Evolutionary conservation across 495 filamentous ascomycete genomes (phyloP).

Genomic region (Penicillium dipodomyicola): DNA sequence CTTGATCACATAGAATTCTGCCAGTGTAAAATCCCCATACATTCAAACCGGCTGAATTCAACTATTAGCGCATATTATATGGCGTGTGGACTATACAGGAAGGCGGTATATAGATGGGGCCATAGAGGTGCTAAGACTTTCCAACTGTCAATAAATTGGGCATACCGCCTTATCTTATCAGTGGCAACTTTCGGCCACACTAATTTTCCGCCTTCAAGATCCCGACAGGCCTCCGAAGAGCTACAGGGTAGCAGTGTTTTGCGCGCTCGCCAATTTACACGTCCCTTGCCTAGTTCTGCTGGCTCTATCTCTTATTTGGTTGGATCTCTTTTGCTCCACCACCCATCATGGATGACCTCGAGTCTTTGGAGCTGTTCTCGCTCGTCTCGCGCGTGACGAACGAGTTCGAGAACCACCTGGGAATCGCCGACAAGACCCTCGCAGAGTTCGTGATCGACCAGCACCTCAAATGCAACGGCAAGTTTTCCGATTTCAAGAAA

Average conservation of each 20-base stretch:
- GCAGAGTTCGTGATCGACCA: conserved; percentile 94
- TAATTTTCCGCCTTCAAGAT: conserved; percentile 44
- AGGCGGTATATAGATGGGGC: no score
- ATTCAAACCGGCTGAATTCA: no score
- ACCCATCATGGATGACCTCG: conserved; percentile 77
- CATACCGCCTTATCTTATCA: conserved; percentile 40
- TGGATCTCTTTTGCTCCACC: conserved; percentile 7
- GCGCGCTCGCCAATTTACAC: conserved; percentile 18
- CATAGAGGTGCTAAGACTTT: no score
- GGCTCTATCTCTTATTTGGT: conserved; percentile 1
- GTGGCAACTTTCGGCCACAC: conserved; percentile 39
- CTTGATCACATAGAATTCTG: no score
- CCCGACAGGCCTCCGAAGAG: conserved; percentile 11
- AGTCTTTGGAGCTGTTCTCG: conserved; percentile 85
- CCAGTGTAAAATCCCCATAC: no score
- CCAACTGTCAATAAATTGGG: no score
- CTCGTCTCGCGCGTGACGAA: conserved; percentile 93
- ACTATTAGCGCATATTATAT: no score
- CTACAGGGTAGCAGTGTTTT: conserved; percentile 17
- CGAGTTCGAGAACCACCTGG: conserved; percentile 91
- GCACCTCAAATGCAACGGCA: conserved; percentile 66
- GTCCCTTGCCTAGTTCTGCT: conserved; percentile 4
- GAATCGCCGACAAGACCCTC: conserved; percentile 88
- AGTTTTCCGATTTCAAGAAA: conserved; percentile 66
- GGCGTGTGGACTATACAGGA: no score